phyloP scores from a whole-genome alignment of 768 basidiomycete species.

The Gloeopeniophorella convolvens region DNA sequence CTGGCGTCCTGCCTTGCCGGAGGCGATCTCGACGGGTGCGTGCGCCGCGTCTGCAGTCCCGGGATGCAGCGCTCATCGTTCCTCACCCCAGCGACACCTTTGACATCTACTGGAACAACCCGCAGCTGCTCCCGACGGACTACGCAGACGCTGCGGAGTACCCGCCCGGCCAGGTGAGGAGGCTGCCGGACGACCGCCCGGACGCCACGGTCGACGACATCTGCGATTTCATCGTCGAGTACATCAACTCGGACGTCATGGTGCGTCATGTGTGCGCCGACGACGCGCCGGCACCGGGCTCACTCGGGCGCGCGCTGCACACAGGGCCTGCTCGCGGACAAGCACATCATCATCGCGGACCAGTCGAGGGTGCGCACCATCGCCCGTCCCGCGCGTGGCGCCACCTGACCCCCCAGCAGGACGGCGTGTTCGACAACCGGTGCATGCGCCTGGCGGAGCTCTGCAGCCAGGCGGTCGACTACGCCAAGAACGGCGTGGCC shows the following conservation, averaged over 20 bases:
- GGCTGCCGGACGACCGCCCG: constrained; percentile 21
- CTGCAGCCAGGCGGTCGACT: constrained; percentile 69
- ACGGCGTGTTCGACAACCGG: constrained; percentile 50
- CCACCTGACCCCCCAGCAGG: constrained; percentile 29
- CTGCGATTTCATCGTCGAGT: constrained; percentile 76
- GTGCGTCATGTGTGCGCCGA: no score
- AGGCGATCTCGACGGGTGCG: constrained; percentile 75
- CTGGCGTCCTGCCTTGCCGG: constrained; percentile 65
- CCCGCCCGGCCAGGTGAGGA: constrained; percentile 24
- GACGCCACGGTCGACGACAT: constrained; percentile 62
- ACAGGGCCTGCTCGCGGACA: constrained; percentile 63
- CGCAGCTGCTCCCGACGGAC: constrained; percentile 46
- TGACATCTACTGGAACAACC: constrained; percentile 47
- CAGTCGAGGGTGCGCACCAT: constrained; percentile 51
- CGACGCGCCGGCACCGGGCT: not conserved
- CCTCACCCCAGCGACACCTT: constrained; percentile 54
- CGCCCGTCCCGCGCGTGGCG: not conserved
- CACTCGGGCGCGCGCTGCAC: not conserved
- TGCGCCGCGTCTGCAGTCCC: not conserved
- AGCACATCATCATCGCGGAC: constrained; percentile 68
- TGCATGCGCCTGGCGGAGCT: constrained; percentile 56
- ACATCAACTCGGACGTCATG: constrained; percentile 77
- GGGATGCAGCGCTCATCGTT: constrained; percentile 1
- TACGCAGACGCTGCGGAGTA: constrained; percentile 51
- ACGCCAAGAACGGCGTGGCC: constrained; percentile 68